A percentile compares a stretch with the other conserved stretches of the same genome.
These are phyloP conservation scores for Venustampulla echinocandica DNA, from an alignment of 495 filamentous ascomycete genomes.

Conservation along the genomic window DNA sequence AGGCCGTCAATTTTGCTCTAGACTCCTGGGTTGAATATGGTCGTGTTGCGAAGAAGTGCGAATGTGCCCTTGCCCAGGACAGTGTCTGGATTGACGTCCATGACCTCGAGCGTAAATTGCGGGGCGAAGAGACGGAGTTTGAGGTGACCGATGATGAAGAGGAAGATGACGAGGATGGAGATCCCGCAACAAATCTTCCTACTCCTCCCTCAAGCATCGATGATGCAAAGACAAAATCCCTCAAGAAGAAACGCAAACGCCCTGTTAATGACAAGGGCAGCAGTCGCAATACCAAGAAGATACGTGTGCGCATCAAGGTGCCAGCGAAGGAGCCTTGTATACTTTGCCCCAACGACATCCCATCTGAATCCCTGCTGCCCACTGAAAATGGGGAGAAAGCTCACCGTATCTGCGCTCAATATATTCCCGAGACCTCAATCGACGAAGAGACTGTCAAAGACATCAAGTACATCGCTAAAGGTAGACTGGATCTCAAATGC, in stretches of 20 bases:
- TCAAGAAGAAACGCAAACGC: slow-evolving; percentile 35
- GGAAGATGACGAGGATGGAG: slow-evolving; percentile 61
- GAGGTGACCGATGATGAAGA: slow-evolving; percentile 73
- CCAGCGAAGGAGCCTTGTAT: slow-evolving; percentile 78
- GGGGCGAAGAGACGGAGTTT: slow-evolving; percentile 87
- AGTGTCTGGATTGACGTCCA: slow-evolving; percentile 97
- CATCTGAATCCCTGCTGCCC: slow-evolving; percentile 71
- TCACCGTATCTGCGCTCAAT: slow-evolving; percentile 82
- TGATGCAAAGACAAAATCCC: slow-evolving; percentile 27
- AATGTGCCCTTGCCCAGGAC: slow-evolving; percentile 78
- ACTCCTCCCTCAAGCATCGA: slow-evolving; percentile 63
- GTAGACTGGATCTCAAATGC: slow-evolving; percentile 83
- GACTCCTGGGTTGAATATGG: slow-evolving; percentile 91
- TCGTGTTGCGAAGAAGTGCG: slow-evolving; percentile 93
- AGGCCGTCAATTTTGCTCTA: slow-evolving; percentile 96
- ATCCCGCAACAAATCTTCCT: slow-evolving; percentile 54
- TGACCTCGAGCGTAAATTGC: slow-evolving; percentile 87
- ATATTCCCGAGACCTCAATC: slow-evolving; percentile 88
- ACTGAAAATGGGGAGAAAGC: slow-evolving; percentile 84
- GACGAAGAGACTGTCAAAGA: slow-evolving; percentile 69
- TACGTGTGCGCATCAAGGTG: slow-evolving; percentile 58
- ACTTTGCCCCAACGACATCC: slow-evolving; percentile 87
- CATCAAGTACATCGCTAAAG: slow-evolving; percentile 73
- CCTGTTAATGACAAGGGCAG: slow-evolving; percentile 34
- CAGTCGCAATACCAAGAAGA: slow-evolving; percentile 47